Evolutionary conservation across 1,284 basidiomycete species (phyloP).

Genomic region (Puccinia polysora): DNA sequence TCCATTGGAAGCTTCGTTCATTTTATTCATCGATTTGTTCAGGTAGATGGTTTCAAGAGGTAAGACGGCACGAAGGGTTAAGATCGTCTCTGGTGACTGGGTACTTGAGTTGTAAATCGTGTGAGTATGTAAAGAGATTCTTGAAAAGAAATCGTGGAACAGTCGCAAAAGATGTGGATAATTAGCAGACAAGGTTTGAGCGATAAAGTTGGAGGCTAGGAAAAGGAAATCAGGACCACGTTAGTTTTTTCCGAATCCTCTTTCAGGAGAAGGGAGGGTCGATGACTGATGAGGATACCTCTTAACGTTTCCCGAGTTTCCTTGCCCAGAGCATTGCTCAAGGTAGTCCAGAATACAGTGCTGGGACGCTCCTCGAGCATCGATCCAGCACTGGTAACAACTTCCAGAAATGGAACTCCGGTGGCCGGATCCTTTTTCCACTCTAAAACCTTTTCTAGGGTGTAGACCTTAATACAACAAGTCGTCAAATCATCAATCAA

Average conservation of each 20-base stretch:
- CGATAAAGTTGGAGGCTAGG: slow-evolving; percentile 73
- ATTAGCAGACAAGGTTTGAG: slow-evolving; percentile 74
- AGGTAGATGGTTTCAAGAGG: slow-evolving; percentile 79
- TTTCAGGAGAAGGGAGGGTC: background rate
- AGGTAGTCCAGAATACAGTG: slow-evolving; percentile 79
- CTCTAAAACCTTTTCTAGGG: slow-evolving; percentile 83
- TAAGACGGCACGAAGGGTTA: slow-evolving; percentile 74
- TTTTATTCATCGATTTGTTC: slow-evolving; percentile 69
- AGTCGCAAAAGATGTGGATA: slow-evolving; percentile 80
- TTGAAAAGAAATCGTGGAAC: slow-evolving; percentile 92
- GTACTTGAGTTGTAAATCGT: slow-evolving; percentile 64
- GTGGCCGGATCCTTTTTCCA: slow-evolving; percentile 76
- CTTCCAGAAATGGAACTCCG: slow-evolving; percentile 76
- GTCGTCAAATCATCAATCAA: slow-evolving; percentile 83
- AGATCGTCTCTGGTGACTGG: slow-evolving; percentile 69
- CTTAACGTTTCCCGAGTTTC: slow-evolving; percentile 70
- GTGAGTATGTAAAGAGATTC: slow-evolving; percentile 88
- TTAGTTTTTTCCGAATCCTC: background rate
- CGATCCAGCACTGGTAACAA: slow-evolving; percentile 71
- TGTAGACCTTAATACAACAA: slow-evolving; percentile 90
- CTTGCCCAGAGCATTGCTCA: slow-evolving; percentile 73
- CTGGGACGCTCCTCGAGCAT: slow-evolving; percentile 83
- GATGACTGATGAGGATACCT: slow-evolving; percentile 56
- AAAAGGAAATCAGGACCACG: background rate
- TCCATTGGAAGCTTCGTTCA: slow-evolving; percentile 71